Base-by-base conservation (phyloP, 306 rosid species). In the Oxytropis ochrocephala region DNA sequence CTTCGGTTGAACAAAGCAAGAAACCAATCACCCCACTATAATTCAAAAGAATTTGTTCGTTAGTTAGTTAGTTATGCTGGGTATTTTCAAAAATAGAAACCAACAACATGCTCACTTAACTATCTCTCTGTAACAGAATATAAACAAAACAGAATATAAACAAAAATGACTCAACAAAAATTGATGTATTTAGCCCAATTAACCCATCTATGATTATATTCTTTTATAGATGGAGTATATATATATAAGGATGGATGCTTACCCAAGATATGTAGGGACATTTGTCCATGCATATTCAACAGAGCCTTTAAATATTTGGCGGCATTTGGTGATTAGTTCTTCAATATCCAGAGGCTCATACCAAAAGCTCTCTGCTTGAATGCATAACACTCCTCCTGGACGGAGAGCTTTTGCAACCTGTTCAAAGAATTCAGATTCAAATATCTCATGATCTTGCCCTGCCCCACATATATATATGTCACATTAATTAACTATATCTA, bases 181-280 rank as follows among this genome's bases (percentile, higher is more conserved):
- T n/a, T n/a, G n/a, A n/a, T n/a, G n/a, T n/a, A n/a, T n/a, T n/a
- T n/a, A n/a, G n/a, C n/a, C n/a, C n/a, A n/a, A n/a, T n/a, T n/a
- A n/a, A n/a, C n/a, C n/a, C n/a, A n/a, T n/a, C n/a, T n/a, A n/a
- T n/a, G n/a, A n/a, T n/a, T n/a, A n/a, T n/a, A n/a, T n/a, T n/a
- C n/a, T n/a, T n/a, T n/a, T n/a, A n/a, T n/a, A n/a, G n/a, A n/a
- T n/a, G n/a, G n/a, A n/a, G n/a, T n/a, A 39, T 7, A 19, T n/a
- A 27, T 4, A 19, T 0, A 39, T 5, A 11, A 24, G 16, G 24
- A 30, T 42, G 10, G 54, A 58, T 14, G 33, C 16, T 29, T 86
- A 79, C 96, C 96, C 85, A 56, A 89, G 92, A 68, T 89, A 89
- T 38, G 90, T 36, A 17, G 96, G 96, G 52, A 85, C 92, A 47